phyloP scores from a whole-genome alignment of 805 yeast genomes.

The Suhomyces sp. region DNA sequence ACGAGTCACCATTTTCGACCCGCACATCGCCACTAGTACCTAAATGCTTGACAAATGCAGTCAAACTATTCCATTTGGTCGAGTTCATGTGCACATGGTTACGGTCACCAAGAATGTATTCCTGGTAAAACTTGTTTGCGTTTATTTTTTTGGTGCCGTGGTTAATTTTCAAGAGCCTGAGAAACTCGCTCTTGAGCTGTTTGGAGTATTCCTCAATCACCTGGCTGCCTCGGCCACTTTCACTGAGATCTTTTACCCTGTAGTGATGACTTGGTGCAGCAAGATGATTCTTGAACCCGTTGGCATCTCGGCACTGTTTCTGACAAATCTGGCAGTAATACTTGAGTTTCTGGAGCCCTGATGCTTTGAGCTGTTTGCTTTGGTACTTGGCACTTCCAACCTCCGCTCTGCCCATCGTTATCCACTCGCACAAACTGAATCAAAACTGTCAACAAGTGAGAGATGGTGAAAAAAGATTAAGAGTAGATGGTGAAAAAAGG shows the following conservation, averaged over 20 bases:
- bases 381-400: slow-evolving; percentile 57
- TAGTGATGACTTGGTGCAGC: slow-evolving; percentile 73
- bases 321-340: slow-evolving; percentile 90
- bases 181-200: slow-evolving; percentile 61
- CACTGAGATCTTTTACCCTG: slow-evolving; percentile 39
- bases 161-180: slow-evolving; percentile 54
- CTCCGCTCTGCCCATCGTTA: slow-evolving; percentile 36
- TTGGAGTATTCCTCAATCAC: slow-evolving; percentile 59
- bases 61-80: slow-evolving; percentile 72
- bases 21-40: slow-evolving; percentile 54
- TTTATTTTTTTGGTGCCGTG: slow-evolving; percentile 82
- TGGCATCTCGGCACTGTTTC: slow-evolving; percentile 93
- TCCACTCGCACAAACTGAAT: not conserved
- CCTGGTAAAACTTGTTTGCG: slow-evolving; percentile 87
- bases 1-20: slow-evolving; percentile 41
- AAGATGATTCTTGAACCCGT: slow-evolving; percentile 91
- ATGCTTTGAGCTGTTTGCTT: slow-evolving; percentile 72
- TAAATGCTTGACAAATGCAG: slow-evolving; percentile 63
- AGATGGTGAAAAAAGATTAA: not conserved
- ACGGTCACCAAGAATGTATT: slow-evolving; percentile 69
- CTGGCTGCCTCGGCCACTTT: slow-evolving; percentile 41
- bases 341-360: slow-evolving; percentile 80
- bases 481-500: no score
- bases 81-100: slow-evolving; percentile 90
- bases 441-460: not conserved